phyloP scores from a whole-genome alignment of 371 early-diverging fungal genomes.

The Rhizopus delemar region DNA sequence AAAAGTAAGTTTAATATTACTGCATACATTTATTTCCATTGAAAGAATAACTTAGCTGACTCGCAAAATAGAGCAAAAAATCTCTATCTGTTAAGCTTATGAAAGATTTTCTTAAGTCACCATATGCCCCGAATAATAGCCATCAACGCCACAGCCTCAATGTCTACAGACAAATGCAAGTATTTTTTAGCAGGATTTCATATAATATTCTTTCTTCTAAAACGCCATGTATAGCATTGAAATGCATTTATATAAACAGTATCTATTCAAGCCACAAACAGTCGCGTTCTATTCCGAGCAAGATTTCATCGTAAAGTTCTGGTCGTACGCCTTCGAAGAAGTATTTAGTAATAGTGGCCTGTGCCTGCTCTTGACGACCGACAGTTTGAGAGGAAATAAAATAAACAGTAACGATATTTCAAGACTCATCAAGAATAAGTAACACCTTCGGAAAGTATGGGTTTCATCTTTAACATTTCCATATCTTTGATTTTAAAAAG shows the following conservation, averaged over 20 bases:
- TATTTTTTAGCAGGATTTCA: constrained; percentile 15
- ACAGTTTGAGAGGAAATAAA: constrained; percentile 1
- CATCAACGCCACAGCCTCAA: constrained; percentile 10
- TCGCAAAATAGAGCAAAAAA: constrained; percentile 12
- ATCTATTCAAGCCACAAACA: constrained; percentile 15
- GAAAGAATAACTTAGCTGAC: constrained; percentile 10
- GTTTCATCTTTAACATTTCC: background rate
- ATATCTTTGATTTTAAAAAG: constrained; percentile 8
- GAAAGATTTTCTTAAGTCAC: constrained; percentile 10
- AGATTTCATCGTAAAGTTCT: constrained; percentile 13
- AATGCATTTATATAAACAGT: constrained; percentile 17
- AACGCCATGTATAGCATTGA: constrained; percentile 9
- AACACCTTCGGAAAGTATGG: constrained; percentile 1
- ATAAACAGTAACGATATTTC: too few relatives aligned
- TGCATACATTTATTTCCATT: constrained; percentile 10
- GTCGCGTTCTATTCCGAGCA: constrained; percentile 15
- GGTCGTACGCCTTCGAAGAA: constrained; percentile 4
- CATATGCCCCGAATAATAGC: constrained; percentile 8
- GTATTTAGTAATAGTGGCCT: constrained; percentile 7
- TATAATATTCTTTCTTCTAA: constrained; percentile 14
- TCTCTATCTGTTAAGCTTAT: constrained; percentile 14
- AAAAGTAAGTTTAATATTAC: constrained; percentile 14
- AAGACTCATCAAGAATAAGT: too few relatives aligned
- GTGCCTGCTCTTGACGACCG: constrained; percentile 18
- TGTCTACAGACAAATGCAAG: constrained; percentile 14